A percentile compares a stretch with the other conserved stretches of the same genome.
These are phyloP conservation scores for Meredithiella fracta DNA, from an alignment of 2,329 filamentous ascomycete species.

Conservation along the genomic window DNA sequence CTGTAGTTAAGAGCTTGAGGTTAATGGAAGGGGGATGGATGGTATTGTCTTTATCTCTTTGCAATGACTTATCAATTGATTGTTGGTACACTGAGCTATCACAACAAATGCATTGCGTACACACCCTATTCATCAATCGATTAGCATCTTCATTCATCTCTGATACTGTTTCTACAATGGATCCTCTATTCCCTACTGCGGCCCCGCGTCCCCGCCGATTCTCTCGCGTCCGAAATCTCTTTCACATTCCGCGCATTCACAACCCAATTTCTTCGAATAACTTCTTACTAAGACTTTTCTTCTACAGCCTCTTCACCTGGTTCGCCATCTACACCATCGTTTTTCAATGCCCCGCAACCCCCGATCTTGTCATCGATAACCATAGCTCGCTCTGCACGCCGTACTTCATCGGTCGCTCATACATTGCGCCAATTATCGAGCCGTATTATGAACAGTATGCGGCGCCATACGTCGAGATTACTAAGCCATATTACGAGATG, in stretches of 20 bases:
- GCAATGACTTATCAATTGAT: too few relatives aligned
- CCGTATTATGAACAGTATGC: constrained; percentile 80
- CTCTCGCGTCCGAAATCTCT: background rate
- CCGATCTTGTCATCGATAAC: constrained; percentile 53
- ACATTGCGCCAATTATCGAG: constrained; percentile 54
- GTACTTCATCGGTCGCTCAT: constrained; percentile 51
- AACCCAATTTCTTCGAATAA: background rate
- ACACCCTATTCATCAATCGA: too few relatives aligned
- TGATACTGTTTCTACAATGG: background rate
- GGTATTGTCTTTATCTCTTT: too few relatives aligned
- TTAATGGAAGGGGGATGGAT: too few relatives aligned
- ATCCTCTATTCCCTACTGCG: background rate
- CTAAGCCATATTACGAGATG: constrained; percentile 56
- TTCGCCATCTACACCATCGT: constrained; percentile 66
- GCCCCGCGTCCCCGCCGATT: background rate
- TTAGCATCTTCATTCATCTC: background rate
- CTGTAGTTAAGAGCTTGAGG: too few relatives aligned
- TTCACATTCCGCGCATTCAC: background rate
- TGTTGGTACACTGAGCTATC: too few relatives aligned
- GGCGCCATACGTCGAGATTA: constrained; percentile 62
- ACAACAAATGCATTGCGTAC: too few relatives aligned
- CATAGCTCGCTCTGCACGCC: constrained; percentile 61
- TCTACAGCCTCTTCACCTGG: constrained; percentile 59
- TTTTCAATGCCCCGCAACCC: constrained; percentile 62
- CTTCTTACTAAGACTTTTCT: background rate